Percentiles rank a stretch among this genome's conserved stretches.
These are phyloP conservation scores for Suillus weaverae DNA, from an alignment of 768 basidiomycete species.

Conservation along the genomic window DNA sequence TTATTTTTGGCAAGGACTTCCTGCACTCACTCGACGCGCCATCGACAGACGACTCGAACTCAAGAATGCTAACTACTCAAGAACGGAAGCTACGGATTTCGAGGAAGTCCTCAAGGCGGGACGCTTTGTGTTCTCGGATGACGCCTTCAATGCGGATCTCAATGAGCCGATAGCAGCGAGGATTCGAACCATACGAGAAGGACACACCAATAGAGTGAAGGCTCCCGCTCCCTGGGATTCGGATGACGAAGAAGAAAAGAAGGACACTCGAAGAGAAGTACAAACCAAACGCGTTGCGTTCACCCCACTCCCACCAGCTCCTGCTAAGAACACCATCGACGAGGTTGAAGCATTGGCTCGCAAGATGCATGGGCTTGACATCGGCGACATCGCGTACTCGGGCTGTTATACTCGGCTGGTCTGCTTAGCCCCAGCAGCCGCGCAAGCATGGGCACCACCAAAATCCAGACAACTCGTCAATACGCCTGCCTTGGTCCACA, in stretches of 20 bases:
- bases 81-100: too few species aligned
- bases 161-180: too few species aligned
- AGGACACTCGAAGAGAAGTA: not conserved
- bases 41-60: too few species aligned
- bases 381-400: rapidly evolving
- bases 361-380: not conserved
- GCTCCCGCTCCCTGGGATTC: not conserved
- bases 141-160: too few species aligned
- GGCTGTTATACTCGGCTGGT: not conserved
- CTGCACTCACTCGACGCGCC: too few species aligned
- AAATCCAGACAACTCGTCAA: not conserved
- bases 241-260: not conserved
- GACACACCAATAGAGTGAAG: too few species aligned
- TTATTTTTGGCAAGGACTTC: too few species aligned
- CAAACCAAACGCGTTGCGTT: not conserved
- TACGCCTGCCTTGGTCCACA: rapidly evolving
- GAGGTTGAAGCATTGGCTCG: not conserved
- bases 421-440: not conserved
- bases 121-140: too few species aligned
- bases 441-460: not conserved
- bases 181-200: too few species aligned
- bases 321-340: not conserved
- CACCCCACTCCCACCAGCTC: not conserved
- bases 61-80: too few species aligned
- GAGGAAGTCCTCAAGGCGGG: too few species aligned